Evolutionary conservation across 352 stramenopile genomes (phyloP), one percentile per base, ranked within the genome.

Genomic region (Globisporangium apiculatum): DNA sequence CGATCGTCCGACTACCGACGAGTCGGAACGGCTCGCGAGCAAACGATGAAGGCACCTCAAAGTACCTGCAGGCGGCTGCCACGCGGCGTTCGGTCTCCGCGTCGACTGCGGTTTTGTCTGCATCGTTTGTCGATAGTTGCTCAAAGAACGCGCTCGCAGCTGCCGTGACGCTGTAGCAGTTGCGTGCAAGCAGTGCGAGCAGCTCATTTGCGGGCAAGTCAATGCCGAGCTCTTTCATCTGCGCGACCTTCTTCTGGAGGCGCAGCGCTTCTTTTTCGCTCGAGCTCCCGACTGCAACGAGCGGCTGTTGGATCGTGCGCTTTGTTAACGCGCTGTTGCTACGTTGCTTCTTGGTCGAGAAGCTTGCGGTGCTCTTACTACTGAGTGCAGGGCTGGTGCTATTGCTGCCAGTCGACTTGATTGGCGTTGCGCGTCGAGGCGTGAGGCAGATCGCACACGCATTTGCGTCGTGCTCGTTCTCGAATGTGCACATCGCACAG

Each of bases 111-210:
- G 8, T 49, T 7, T 55, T 15, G 5, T 38, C 35, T 2, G 31
- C 47, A 10, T 4, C 42, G 1, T n/a, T 38, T 9, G 61, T 42
- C 12, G 58, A 50, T 57, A 76, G 24, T 8, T 64, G 71, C 58
- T 94, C 84, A 58, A 91, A 94, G 70, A 86, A 90, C 43, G 79
- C 80, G 54, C 74, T 86, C 31, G 80, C 82, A 5, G 82, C 82
- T 15, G 72, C 76, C 7, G 68, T 71, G 14, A 94, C 80, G 53
- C 79, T 86, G 63, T 82, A 91, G 68, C 79, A 89, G 55, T 90
- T 89, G 49, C 75, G 75, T 46, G 79, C 69, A 51, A 94, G 64
- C 55, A 94, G 62, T 51, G 67, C 64, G 61, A 73, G 62, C 54
- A 88, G 60, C 11, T 85, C 67, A 8, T 78, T 67, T 6, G 75